A percentile compares a stretch with the other conserved stretches of the same genome.
phyloP scores from a whole-genome alignment of 345 rosid genomes.

The Erysimum cheiranthoides region DNA sequence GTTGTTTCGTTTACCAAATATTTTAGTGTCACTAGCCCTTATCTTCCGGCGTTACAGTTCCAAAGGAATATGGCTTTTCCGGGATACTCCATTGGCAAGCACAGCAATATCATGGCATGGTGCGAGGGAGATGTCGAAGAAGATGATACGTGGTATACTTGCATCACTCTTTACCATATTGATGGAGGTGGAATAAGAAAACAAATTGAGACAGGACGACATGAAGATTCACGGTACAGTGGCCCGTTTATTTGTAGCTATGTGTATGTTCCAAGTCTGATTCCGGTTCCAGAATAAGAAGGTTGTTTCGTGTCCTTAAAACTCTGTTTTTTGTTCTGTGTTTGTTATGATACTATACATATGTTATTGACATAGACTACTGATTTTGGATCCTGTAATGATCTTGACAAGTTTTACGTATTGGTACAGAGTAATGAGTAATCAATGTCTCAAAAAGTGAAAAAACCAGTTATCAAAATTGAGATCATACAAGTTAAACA shows the following conservation, averaged over 20 bases:
- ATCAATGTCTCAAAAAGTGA: background rate
- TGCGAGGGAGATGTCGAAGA: background rate
- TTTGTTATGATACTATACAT: background rate
- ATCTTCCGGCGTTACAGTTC: background rate
- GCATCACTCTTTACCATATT: background rate
- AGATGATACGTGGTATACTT: background rate
- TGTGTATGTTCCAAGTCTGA: slow-evolving; percentile 2
- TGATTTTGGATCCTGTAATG: background rate
- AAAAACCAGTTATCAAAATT: background rate
- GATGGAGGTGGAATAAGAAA: background rate
- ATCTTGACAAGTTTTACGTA: background rate
- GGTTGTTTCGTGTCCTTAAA: background rate
- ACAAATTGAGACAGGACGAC: background rate
- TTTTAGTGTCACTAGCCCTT: background rate
- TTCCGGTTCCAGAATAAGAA: background rate
- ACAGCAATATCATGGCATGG: background rate
- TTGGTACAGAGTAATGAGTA: background rate
- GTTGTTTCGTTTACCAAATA: background rate
- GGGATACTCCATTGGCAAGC: background rate
- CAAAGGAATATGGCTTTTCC: background rate
- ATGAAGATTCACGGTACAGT: background rate
- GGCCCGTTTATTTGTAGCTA: background rate
- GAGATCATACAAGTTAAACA: slow-evolving; percentile 27
- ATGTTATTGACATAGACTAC: background rate
- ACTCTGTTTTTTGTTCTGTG: background rate